Evolutionary conservation across 73 alveolate genomes (phyloP).

Genomic region (Symbiodinium natans): DNA sequence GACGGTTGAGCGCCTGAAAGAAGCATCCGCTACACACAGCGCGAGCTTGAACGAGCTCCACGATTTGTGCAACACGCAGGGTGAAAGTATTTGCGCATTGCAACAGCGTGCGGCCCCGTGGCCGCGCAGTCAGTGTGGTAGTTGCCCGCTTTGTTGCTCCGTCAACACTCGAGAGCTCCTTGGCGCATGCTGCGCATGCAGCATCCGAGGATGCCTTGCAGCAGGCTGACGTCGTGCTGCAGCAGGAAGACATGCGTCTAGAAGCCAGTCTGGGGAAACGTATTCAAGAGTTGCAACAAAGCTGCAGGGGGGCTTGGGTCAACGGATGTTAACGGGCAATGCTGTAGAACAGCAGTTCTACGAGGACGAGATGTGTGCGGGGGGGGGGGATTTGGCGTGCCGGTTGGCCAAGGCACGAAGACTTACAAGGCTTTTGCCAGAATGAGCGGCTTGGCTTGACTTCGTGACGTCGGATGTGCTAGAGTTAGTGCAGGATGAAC

Average conservation of each 20-base stretch:
- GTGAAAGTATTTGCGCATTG: neutral
- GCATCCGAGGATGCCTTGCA: neutral
- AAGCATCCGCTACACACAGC: neutral
- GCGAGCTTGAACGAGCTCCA: conserved; percentile 23
- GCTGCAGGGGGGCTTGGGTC: too few species aligned
- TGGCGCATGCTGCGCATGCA: too few species aligned
- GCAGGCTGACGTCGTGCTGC: neutral
- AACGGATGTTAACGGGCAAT: too few species aligned
- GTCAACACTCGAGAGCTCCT: too few species aligned
- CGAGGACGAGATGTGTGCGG: too few species aligned
- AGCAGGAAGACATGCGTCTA: neutral
- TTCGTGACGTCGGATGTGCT: neutral
- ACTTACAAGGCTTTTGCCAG: conserved; percentile 5
- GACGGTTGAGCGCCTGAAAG: conserved; percentile 26
- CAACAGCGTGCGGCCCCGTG: neutral
- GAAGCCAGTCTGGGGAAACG: conserved; percentile 12
- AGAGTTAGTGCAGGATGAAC: too few species aligned
- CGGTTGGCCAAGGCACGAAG: neutral
- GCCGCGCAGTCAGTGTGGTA: neutral
- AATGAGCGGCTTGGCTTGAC: neutral
- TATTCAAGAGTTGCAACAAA: neutral
- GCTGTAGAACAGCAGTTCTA: too few species aligned
- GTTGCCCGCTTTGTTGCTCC: too few species aligned
- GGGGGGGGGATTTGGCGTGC: too few species aligned
- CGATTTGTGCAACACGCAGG: neutral